phyloP scores from a whole-genome alignment of 768 basidiomycete species.

The Tulasnella sp. region DNA sequence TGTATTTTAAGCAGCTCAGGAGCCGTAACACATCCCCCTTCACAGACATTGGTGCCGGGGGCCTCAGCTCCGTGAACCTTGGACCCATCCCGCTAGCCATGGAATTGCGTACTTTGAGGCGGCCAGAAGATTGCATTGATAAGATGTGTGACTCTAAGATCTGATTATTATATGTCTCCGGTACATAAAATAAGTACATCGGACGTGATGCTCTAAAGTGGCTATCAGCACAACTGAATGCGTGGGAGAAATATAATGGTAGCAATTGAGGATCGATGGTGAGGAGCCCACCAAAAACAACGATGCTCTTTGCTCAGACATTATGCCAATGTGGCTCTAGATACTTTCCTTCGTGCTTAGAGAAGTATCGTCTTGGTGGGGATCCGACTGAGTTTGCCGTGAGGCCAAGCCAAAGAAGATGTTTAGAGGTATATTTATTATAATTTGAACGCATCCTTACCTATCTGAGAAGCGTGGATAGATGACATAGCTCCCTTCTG shows the following conservation, averaged over 20 bases:
- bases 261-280: conserved; percentile 61
- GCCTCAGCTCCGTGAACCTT: too few species aligned
- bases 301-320: neutral
- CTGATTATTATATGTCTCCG: too few species aligned
- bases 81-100: too few species aligned
- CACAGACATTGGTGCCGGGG: too few species aligned
- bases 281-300: conserved; percentile 20
- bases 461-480: too few species aligned
- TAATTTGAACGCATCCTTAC: conserved; percentile 47
- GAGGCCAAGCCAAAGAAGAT: conserved; percentile 59
- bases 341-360: conserved; percentile 78
- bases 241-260: conserved; percentile 54
- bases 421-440: conserved; percentile 49
- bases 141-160: too few species aligned
- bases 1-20: too few species aligned
- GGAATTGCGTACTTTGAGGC: too few species aligned
- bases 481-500: neutral
- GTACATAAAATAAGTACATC: too few species aligned
- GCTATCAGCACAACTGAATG: conserved; percentile 31
- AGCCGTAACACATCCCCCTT: too few species aligned
- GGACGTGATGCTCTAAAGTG: conserved; percentile 61
- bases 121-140: too few species aligned
- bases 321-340: too few species aligned
- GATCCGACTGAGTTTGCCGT: conserved; percentile 53
- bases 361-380: conserved; percentile 55